A percentile compares a stretch with the other conserved stretches of the same genome.
These are phyloP conservation scores for Xenoacremonium recifei DNA, from an alignment of 2,329 filamentous ascomycete species.

Conservation along the genomic window DNA sequence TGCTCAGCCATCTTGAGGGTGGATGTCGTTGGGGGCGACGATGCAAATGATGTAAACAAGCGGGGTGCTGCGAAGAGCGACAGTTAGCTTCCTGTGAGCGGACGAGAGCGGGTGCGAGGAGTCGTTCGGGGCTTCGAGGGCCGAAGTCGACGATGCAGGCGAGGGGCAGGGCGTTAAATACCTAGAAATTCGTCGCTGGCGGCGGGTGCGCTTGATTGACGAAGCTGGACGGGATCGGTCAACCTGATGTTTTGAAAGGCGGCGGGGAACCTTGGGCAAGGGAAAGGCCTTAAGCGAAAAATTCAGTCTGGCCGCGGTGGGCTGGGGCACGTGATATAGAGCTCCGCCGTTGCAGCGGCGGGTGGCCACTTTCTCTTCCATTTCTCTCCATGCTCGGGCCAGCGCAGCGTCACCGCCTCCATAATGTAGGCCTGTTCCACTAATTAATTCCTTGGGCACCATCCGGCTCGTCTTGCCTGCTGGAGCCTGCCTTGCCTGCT, in stretches of 20 bases:
- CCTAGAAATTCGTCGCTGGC: slow-evolving; percentile 25
- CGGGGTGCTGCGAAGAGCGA: slow-evolving; percentile 38
- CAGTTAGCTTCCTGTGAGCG: slow-evolving; percentile 30
- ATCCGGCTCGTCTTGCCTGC: slow-evolving; percentile 7
- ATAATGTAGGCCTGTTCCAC: slow-evolving; percentile 20
- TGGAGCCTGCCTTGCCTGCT: slow-evolving; percentile 11
- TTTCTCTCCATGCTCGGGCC: too few species aligned
- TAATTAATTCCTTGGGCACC: slow-evolving; percentile 23
- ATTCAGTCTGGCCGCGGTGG: slow-evolving; percentile 37
- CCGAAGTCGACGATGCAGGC: slow-evolving; percentile 9
- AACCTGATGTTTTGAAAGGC: slow-evolving; percentile 42
- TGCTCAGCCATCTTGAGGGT: slow-evolving; percentile 60
- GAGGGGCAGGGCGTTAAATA: slow-evolving; percentile 22
- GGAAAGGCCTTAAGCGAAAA: slow-evolving; percentile 41
- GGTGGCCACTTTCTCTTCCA: not conserved
- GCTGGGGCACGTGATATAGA: slow-evolving; percentile 33
- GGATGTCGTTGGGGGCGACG: slow-evolving; percentile 22
- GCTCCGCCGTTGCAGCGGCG: not conserved
- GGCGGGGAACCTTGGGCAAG: slow-evolving; percentile 41
- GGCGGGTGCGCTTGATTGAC: slow-evolving; percentile 32
- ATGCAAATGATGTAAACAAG: slow-evolving; percentile 46
- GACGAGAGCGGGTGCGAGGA: slow-evolving; percentile 12
- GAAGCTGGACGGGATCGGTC: slow-evolving; percentile 36
- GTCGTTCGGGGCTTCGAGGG: slow-evolving; percentile 15
- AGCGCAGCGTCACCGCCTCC: slow-evolving; percentile 26